phyloP scores from a whole-genome alignment of 345 rosid genomes.

The Hibiscus trionum region DNA sequence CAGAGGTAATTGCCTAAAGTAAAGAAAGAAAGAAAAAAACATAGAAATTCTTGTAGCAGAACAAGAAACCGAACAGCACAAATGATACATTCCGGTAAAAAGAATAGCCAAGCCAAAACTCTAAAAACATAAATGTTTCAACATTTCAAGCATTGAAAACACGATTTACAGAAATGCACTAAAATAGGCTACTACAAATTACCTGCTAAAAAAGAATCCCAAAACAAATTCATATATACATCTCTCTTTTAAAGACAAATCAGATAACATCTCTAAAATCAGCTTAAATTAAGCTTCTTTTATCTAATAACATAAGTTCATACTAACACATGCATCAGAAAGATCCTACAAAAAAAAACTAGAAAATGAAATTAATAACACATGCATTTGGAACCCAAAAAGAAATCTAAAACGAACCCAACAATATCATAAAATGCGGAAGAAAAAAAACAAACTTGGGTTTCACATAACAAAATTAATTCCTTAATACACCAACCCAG shows the following conservation, averaged over 20 bases:
- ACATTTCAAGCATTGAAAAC: not conserved
- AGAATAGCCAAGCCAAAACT: not conserved
- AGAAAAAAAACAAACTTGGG: not conserved
- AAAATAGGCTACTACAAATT: not conserved
- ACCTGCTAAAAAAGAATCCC: not conserved
- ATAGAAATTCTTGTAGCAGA: not conserved
- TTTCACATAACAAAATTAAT: not conserved
- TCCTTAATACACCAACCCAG: not conserved
- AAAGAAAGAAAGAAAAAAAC: not conserved
- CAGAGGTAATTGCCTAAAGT: slow-evolving; percentile 60
- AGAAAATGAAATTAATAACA: too few species aligned
- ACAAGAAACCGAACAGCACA: not conserved
- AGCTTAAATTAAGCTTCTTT: not conserved
- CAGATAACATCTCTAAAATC: not conserved
- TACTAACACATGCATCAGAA: not conserved
- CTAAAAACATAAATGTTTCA: not conserved
- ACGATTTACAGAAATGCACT: not conserved
- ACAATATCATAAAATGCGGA: not conserved
- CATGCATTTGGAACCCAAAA: not conserved
- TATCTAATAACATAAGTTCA: not conserved
- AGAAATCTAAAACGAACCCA: not conserved
- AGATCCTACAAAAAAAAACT: not conserved
- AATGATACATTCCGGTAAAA: not conserved
- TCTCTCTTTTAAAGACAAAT: not conserved
- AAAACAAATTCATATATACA: not conserved